Conservation (phyloP, 768 basidiomycete genomes). For the Suillus spraguei region DNA sequence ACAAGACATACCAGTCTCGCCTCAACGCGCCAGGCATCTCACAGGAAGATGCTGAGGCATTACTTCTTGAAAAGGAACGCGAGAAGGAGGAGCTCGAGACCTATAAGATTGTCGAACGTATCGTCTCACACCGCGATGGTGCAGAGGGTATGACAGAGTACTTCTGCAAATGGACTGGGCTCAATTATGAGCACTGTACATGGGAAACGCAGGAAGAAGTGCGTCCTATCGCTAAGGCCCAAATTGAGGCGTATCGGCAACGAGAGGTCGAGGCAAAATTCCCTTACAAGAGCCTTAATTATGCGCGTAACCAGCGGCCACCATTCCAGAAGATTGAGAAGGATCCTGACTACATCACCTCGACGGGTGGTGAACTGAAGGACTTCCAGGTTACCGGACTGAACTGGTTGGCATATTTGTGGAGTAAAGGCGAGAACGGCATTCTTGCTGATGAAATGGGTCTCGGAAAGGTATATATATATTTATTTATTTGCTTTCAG, state of each 20-base stretch:
- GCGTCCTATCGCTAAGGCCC: conserved; percentile 70
- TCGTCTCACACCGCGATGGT: conserved; percentile 77
- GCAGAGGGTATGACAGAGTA: conserved; percentile 70
- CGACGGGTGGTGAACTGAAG: conserved; percentile 85
- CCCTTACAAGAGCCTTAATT: conserved; percentile 80
- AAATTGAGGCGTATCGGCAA: conserved; percentile 77
- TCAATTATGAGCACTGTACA: conserved; percentile 93
- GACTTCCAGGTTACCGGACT: conserved; percentile 98
- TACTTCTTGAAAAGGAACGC: conserved; percentile 89
- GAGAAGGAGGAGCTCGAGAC: conserved; percentile 90
- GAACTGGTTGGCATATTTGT: conserved; percentile 98
- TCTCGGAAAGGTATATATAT: conserved; percentile 76
- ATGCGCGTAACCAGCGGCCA: conserved; percentile 71
- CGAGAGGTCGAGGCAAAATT: conserved; percentile 80
- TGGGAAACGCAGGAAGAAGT: conserved; percentile 91
- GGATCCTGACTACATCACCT: conserved; percentile 83
- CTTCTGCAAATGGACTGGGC: conserved; percentile 95
- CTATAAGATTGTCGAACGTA: conserved; percentile 89
- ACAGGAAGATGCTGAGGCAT: conserved; percentile 86
- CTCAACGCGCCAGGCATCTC: conserved; percentile 67
- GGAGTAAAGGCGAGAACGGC: conserved; percentile 94
- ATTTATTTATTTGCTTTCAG: conserved; percentile 10
- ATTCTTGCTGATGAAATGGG: conserved; percentile 99
- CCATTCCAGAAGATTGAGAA: conserved; percentile 79
- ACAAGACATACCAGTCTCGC: conserved; percentile 71